Conservation (phyloP, 106 monocot species). For the Allium sativum region DNA sequence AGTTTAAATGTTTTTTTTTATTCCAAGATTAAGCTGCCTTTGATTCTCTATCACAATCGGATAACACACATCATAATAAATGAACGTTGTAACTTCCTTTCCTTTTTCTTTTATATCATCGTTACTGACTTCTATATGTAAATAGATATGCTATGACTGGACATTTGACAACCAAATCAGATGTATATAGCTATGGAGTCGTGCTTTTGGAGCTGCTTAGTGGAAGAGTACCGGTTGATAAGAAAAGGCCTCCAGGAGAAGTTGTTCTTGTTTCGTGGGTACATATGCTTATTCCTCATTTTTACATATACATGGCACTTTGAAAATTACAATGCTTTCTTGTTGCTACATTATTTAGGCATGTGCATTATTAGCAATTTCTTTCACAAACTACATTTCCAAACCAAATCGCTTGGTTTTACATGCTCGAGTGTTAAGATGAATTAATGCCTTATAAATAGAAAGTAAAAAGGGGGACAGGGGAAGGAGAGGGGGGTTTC, state of each 20-base stretch:
- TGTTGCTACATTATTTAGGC: no score
- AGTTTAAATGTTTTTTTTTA: no score
- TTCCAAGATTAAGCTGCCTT: background rate
- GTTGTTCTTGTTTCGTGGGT: conserved; percentile 92
- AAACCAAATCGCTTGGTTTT: no score
- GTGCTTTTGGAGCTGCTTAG: conserved; percentile 96
- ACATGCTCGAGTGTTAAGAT: no score
- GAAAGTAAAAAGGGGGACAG: no score
- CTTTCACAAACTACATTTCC: no score
- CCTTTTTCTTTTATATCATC: background rate
- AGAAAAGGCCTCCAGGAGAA: conserved; percentile 85
- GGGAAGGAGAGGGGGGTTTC: no score
- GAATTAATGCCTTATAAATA: no score
- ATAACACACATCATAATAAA: background rate
- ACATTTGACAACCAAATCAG: conserved; percentile 98
- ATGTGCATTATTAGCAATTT: no score
- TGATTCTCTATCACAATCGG: background rate
- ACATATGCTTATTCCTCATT: background rate
- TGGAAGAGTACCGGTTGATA: conserved; percentile 94
- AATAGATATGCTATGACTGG: conserved; percentile 92
- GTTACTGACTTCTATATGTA: background rate
- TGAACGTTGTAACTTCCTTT: background rate
- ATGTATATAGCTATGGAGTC: conserved; percentile 98
- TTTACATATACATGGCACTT: no score
- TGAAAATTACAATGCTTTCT: no score